Evolutionary conservation across 2,329 filamentous ascomycete genomes (phyloP).

Genomic region (Calonectria pteridis): DNA sequence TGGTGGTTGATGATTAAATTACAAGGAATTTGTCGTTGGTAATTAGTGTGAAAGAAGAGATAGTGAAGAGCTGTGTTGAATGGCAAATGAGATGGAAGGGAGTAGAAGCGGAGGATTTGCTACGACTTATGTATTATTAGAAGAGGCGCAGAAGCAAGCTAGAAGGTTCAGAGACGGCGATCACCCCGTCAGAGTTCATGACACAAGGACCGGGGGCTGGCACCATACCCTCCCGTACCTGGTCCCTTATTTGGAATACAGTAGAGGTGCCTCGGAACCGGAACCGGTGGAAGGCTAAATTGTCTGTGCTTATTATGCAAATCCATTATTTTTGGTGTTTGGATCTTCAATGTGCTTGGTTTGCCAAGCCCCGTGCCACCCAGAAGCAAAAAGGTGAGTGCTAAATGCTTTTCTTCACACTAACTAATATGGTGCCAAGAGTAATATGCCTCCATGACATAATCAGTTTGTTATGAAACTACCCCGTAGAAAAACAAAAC

Average conservation of each 20-base stretch:
- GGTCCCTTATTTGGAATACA: not conserved
- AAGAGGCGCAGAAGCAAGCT: not conserved
- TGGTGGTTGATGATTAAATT: not conserved
- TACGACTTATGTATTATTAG: not conserved
- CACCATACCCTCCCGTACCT: not conserved
- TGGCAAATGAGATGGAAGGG: not conserved
- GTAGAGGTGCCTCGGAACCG: not conserved
- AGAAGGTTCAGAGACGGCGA: not conserved
- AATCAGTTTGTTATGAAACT: not conserved
- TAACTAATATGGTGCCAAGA: too few species aligned
- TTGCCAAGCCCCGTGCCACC: not conserved
- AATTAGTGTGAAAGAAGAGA: too few species aligned
- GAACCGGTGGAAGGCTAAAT: not conserved
- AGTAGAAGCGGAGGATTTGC: not conserved
- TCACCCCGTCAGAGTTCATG: not conserved
- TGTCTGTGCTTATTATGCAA: not conserved
- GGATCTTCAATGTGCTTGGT: not conserved
- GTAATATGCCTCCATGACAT: not conserved
- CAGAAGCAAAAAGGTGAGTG: too few species aligned
- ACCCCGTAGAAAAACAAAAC: too few species aligned
- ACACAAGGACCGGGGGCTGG: not conserved
- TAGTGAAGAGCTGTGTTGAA: not conserved
- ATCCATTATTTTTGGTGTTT: not conserved
- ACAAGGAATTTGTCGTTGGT: rapidly evolving
- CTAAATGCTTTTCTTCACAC: not conserved